Conservation (phyloP, 306 rosid species). For the Oemleria cerasiformis region DNA sequence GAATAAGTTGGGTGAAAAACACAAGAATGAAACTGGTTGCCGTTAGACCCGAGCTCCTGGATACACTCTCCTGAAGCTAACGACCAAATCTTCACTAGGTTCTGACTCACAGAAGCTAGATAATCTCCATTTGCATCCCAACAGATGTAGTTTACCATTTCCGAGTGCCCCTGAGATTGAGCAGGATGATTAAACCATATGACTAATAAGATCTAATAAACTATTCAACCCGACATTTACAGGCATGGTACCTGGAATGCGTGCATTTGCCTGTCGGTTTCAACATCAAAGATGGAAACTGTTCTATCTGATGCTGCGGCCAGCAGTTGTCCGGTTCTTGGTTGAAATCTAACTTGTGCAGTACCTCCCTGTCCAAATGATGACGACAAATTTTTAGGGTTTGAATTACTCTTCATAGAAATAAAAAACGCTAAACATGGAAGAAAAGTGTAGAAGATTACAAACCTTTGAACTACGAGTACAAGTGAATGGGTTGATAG, state of each 20-base stretch:
- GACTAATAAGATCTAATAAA: background rate
- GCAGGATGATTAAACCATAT: background rate
- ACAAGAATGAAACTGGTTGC: conserved; percentile 70
- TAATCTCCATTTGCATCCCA: conserved; percentile 79
- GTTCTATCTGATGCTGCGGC: conserved; percentile 73
- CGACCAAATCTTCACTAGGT: conserved; percentile 76
- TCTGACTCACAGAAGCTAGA: conserved; percentile 78
- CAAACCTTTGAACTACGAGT: conserved; percentile 66
- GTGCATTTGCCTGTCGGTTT: conserved; percentile 61
- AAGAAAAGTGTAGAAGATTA: conserved; percentile 11
- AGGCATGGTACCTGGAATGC: conserved; percentile 55
- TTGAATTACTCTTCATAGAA: background rate
- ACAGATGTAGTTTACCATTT: conserved; percentile 56
- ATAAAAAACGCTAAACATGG: conserved; percentile 17
- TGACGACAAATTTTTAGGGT: background rate
- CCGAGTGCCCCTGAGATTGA: conserved; percentile 65
- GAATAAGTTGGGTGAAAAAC: conserved; percentile 91
- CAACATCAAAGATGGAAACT: conserved; percentile 83
- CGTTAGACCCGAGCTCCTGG: conserved; percentile 70
- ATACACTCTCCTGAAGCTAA: conserved; percentile 65
- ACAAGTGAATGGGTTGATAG: conserved; percentile 49
- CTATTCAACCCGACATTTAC: conserved; percentile 6
- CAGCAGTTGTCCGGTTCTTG: conserved; percentile 66
- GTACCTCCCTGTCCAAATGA: conserved; percentile 73
- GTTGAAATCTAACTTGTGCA: conserved; percentile 83